Evolutionary conservation across 768 basidiomycete genomes (phyloP), one percentile per base, ranked within the genome.

Genomic region (Russula ochroleuca): DNA sequence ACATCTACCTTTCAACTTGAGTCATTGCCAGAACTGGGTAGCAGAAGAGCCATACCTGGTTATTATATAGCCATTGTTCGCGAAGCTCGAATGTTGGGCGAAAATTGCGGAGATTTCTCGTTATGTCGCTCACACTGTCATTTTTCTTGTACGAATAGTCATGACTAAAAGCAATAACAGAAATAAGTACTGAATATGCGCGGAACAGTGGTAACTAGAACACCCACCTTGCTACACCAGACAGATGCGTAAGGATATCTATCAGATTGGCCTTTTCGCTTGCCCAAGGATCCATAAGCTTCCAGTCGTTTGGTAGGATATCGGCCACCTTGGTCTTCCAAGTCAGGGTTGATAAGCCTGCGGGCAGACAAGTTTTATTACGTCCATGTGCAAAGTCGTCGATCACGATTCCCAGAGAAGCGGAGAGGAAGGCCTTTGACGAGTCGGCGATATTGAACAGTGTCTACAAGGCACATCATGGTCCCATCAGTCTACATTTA

Each of bases 181-280:
- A n/a, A 25, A 23, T 51, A 35, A n/a, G 25, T 1, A 2, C 51
- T 35, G 10, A 28, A 28, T 1, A 37, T 21, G 25, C 6, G 4
- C 37, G 11, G 47, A 31, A 25, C 19, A 2, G 8, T 10, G 6
- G 37, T 40, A 40, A 11, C 4, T 14, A 37, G 67, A 3, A 15
- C 1, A 2, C 43, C 19, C 25, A 78, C 78, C 75, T 68, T 2
- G 73, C 72, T 13, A 81, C 5, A 8, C 80, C 80, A 33, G 78
- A 75, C 14, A 75, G 70, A 33, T 80, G 80, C 4, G 78, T 70
- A n/a, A 80, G 63, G 1, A 76, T 70, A 62, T 81, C 80, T 5
- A 71, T 68, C 8, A 80, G 10, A 48, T 72, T 76, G 0, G 75
- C 75, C 57, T 71, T 74, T 57, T 72, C 67, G n/a, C 69, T 75